phyloP scores from a whole-genome alignment of 2,329 filamentous ascomycete genomes.

The Fusarium miscanthi region DNA sequence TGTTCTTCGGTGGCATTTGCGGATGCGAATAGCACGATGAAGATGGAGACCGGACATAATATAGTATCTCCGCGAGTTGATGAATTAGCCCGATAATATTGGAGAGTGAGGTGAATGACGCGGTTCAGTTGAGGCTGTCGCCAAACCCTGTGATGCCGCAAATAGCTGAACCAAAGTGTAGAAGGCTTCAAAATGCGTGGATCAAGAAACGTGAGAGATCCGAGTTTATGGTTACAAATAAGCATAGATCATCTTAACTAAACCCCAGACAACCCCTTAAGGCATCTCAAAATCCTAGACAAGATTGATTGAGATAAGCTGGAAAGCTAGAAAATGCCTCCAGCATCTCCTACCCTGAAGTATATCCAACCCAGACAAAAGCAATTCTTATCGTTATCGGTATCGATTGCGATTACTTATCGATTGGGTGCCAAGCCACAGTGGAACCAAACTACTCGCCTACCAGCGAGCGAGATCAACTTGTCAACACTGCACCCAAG shows the following conservation, averaged over 20 bases:
- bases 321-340: not conserved
- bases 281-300: not conserved
- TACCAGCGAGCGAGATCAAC: accelerated
- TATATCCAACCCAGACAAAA: not conserved
- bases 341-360: not conserved
- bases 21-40: too few relatives aligned
- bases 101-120: accelerated
- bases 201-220: too few relatives aligned
- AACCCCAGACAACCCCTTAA: accelerated
- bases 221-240: not conserved
- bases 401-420: accelerated
- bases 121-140: too few relatives aligned
- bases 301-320: not conserved
- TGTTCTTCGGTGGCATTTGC: not conserved
- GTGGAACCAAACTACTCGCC: accelerated
- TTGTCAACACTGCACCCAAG: not conserved
- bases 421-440: not conserved
- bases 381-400: not conserved
- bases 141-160: too few relatives aligned
- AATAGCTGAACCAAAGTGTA: too few relatives aligned
- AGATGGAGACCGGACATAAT: not conserved
- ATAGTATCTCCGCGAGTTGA: not conserved
- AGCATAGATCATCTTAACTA: not conserved
- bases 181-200: too few relatives aligned
- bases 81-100: accelerated